These are phyloP conservation scores for Acer negundo DNA, from an alignment of 345 rosid genomes.

Conservation along the genomic window DNA sequence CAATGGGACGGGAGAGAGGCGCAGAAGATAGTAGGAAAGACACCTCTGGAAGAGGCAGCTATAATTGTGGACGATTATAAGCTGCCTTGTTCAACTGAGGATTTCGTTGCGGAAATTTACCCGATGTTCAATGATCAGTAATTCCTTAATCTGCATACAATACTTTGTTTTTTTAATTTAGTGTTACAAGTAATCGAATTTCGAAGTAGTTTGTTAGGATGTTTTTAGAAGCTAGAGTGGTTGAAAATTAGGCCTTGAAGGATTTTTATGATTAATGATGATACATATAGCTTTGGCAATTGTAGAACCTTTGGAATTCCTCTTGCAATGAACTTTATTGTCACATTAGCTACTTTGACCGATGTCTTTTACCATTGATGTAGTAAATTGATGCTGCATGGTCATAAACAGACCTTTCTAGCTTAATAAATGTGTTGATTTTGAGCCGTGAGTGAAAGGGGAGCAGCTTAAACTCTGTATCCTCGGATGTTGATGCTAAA, in stretches of 20 bases:
- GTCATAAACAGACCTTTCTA: background rate
- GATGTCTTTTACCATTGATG: background rate
- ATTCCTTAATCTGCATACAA: constrained; percentile 15
- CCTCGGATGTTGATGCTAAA: background rate
- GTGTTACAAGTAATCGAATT: background rate
- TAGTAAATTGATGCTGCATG: no score
- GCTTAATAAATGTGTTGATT: background rate
- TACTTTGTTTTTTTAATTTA: background rate
- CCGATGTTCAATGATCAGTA: constrained; percentile 73
- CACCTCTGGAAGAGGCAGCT: constrained; percentile 78
- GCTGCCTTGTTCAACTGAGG: constrained; percentile 73
- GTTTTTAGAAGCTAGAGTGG: background rate
- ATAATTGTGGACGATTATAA: constrained; percentile 78
- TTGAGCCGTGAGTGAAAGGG: background rate
- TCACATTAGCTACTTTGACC: no score
- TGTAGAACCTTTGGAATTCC: no score
- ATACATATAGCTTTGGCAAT: background rate
- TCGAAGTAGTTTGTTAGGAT: background rate
- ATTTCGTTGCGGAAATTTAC: constrained; percentile 57
- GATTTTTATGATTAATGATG: background rate
- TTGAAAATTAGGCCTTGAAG: background rate
- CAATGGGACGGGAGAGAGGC: constrained; percentile 95
- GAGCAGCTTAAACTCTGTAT: background rate
- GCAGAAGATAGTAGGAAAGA: constrained; percentile 58
- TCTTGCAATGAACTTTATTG: no score